Base-by-base conservation (phyloP, 495 filamentous ascomycete species). In the Clohesyomyces aquaticus region DNA sequence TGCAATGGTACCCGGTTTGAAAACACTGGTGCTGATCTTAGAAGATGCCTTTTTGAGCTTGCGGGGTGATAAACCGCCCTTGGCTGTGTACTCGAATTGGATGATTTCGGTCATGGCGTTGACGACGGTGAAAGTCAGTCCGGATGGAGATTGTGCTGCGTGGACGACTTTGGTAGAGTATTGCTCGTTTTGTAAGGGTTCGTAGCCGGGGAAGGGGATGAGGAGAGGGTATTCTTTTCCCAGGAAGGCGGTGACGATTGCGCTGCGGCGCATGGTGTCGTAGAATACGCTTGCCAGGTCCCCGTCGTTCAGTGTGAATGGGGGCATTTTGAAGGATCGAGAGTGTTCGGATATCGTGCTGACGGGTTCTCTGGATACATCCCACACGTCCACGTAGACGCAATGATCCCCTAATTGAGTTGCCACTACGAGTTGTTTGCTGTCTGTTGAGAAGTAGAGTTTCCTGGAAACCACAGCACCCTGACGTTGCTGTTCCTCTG, bases 21-120 rank as follows among this genome's bases (percentile, higher is more conserved):
- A 71, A 0, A 55, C 68, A 18, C 46, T 55, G 10, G 23, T 61
- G 38, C 61, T 61, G 14, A 69, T 65, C 35, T 65, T 65, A 19
- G 41, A 12, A 4, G 56, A 22, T 6, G 48, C 19, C 21, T 58
- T 67, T 38, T 67, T 64, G 9, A 67, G 53, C 29, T 57, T 63
- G 23, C 60, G 59, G 2, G 63, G 54, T 18, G 38, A 50, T 16
- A 67, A 46, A 16, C 29, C 57, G 18, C 55, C 57, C 58, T 43
- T 67, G 18, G 55, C 23, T n/a, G 54, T 60, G 26, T 64, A 64
- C 28, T 66, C 68, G 46, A 69, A 65, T 38, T 69, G 61, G 32
- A 69, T 62, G 29, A 69, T 61, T 49, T 69, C 66, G 2, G 66
- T 65, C 66, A 69, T 69, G 4, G 61, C 61, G 52, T 69, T 69